phyloP scores from a whole-genome alignment of 108 stramenopile species.

The Stephanodiscus triporus region DNA sequence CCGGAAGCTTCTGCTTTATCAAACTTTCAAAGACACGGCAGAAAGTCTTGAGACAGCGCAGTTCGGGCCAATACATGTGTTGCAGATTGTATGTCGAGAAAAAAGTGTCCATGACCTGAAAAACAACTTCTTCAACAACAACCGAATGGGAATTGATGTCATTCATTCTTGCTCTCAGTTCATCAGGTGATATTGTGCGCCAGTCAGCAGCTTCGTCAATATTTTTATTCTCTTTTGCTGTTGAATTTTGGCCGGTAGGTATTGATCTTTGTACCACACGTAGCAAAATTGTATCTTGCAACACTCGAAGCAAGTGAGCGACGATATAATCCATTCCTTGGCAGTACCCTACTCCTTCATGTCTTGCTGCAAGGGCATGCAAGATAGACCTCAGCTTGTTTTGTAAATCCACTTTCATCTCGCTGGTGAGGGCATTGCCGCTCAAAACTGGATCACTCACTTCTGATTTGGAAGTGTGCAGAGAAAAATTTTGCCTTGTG shows the following conservation, averaged over 20 bases:
- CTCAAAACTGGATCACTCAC: conserved; percentile 68
- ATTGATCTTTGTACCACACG: conserved; percentile 61
- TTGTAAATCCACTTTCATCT: conserved; percentile 78
- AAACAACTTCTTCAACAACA: conserved; percentile 81
- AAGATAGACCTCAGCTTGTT: conserved; percentile 80
- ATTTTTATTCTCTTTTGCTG: conserved; percentile 10
- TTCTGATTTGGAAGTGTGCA: conserved; percentile 29
- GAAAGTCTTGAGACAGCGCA: conserved; percentile 84
- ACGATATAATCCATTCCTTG: conserved; percentile 93
- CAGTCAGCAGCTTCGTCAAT: conserved; percentile 2
- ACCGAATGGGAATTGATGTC: conserved; percentile 47
- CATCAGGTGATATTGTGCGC: conserved; percentile 41
- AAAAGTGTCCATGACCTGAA: conserved; percentile 80
- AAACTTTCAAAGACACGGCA: conserved; percentile 86
- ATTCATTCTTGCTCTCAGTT: conserved; percentile 42
- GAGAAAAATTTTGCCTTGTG: conserved; percentile 20
- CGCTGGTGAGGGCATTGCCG: conserved; percentile 76
- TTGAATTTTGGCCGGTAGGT: conserved; percentile 34
- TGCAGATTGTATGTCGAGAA: conserved; percentile 81
- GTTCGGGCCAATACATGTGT: conserved; percentile 90
- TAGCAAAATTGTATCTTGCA: conserved; percentile 84
- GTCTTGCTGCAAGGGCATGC: conserved; percentile 79
- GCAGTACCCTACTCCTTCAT: conserved; percentile 85
- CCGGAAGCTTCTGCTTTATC: conserved; percentile 84
- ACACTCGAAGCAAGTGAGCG: conserved; percentile 83